Conservation (phyloP, 805 yeast species). For the Scheffersomyces coipomensis region DNA sequence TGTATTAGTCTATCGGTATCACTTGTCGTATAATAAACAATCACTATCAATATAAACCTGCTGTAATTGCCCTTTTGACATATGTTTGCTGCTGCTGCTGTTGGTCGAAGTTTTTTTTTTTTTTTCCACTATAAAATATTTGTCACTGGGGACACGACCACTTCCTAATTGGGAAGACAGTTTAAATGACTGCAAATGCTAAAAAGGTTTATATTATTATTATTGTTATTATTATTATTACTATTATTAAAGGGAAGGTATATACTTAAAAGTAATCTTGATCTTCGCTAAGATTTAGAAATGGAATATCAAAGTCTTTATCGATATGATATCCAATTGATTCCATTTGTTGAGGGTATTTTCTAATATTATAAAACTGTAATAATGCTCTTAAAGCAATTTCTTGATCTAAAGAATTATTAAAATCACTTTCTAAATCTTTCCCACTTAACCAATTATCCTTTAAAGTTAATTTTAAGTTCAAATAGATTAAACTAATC, state of each 20-base stretch:
- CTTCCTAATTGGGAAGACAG: too few relatives aligned
- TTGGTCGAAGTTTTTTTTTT: too few relatives aligned
- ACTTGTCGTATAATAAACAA: constrained; percentile 1
- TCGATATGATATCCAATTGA: constrained; percentile 53
- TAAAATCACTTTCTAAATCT: constrained; percentile 72
- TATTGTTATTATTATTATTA: too few relatives aligned
- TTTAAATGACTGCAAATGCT: too few relatives aligned
- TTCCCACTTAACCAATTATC: constrained; percentile 89
- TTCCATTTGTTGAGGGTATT: constrained; percentile 52
- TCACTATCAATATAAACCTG: background rate
- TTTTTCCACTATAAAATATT: too few relatives aligned
- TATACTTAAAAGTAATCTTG: constrained; percentile 7
- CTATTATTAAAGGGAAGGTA: too few relatives aligned
- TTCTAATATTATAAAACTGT: constrained; percentile 69
- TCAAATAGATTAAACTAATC: constrained; percentile 79
- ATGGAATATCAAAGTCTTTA: constrained; percentile 17
- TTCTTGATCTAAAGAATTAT: constrained; percentile 81
- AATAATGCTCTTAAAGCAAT: constrained; percentile 75
- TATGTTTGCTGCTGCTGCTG: background rate
- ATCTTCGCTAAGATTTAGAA: constrained; percentile 14
- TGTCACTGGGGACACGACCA: too few relatives aligned
- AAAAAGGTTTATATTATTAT: too few relatives aligned
- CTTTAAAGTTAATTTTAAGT: constrained; percentile 65
- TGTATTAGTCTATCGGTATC: constrained; percentile 1
- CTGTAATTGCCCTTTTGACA: background rate